Evolutionary conservation across 2,329 filamentous ascomycete species (phyloP), one percentile per base, ranked within the genome.

Genomic region (Decorospora gaudefroyi): DNA sequence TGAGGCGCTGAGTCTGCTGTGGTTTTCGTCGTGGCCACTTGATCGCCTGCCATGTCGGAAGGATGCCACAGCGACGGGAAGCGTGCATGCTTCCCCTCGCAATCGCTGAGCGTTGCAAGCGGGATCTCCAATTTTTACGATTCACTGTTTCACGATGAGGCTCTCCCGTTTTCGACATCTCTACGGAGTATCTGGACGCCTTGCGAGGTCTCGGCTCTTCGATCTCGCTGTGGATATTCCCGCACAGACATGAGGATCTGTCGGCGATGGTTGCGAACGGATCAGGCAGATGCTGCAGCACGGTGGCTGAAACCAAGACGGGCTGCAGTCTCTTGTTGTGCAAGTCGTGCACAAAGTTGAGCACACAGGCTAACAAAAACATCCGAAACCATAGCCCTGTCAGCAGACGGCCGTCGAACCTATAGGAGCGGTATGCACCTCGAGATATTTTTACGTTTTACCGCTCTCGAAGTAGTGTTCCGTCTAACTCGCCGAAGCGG

Each of bases 311-410:
- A 53, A 55, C 51, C 26, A 33, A 34, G 36, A 42, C 44, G 37
- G 27, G 47, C 49, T 42, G 38, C 35, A 40, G 15, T 27, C 30
- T 18, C 39, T 16, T 29, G 30, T 49, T 54, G 53, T 53, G 54
- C 51, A 47, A 18, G 39, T 25, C 26, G 42, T 51, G 53, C 53
- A 59, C 57, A 55, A 44, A 26, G 33, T 12, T 6, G 4, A n/a
- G 37, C 18, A 36, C 45, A 37, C 19, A 35, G 46, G 43, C 53
- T 52, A 57, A 42, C 29, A 32, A 29, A 44, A 43, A 26, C 21
- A 57, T 38, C 39, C 61, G 59, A 62, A 62, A 62, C 59, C n/a
- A 30, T 26, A 39, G 45, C 44, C 55, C 28, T 51, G 56, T 49
- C 45, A 25, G 38, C 26, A 35, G 26, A 25, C 28, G 12, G n/a